These are phyloP conservation scores for Neofusicoccum laricinum DNA, from an alignment of 2,329 filamentous ascomycete species.

Conservation along the genomic window DNA sequence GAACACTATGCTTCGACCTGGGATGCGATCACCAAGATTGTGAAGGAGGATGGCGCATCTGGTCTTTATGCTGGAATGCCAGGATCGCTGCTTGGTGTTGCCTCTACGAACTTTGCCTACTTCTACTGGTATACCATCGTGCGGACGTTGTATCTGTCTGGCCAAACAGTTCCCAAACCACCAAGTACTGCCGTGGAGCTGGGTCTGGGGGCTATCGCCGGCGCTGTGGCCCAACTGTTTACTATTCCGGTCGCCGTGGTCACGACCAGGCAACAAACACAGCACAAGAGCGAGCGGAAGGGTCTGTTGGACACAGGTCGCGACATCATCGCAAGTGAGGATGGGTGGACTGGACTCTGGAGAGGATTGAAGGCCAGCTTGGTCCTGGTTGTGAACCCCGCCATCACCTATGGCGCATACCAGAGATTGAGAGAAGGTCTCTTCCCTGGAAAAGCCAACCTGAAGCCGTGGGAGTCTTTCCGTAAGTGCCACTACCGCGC, in stretches of 20 bases:
- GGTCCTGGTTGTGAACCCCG: slow-evolving; percentile 91
- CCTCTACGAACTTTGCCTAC: slow-evolving; percentile 97
- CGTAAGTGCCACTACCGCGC: slow-evolving; percentile 56
- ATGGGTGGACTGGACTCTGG: slow-evolving; percentile 88
- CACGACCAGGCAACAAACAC: slow-evolving; percentile 94
- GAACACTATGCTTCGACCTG: slow-evolving; percentile 82
- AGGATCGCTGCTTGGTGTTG: slow-evolving; percentile 84
- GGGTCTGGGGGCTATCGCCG: slow-evolving; percentile 78
- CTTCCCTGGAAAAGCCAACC: slow-evolving; percentile 71
- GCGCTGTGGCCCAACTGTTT: slow-evolving; percentile 89
- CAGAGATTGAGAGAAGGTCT: slow-evolving; percentile 77
- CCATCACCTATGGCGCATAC: slow-evolving; percentile 96
- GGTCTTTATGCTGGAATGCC: slow-evolving; percentile 89
- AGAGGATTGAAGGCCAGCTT: slow-evolving; percentile 92
- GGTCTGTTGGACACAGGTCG: slow-evolving; percentile 81
- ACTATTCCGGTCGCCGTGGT: slow-evolving; percentile 96
- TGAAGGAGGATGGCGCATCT: slow-evolving; percentile 71
- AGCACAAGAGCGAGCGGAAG: slow-evolving; percentile 78
- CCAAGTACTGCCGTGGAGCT: slow-evolving; percentile 82
- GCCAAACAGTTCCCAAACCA: slow-evolving; percentile 55
- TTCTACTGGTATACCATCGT: slow-evolving; percentile 99
- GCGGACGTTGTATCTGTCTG: slow-evolving; percentile 70
- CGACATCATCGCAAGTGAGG: slow-evolving; percentile 86
- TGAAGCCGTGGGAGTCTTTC: slow-evolving; percentile 87
- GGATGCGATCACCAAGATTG: slow-evolving; percentile 84